Percentiles rank a stretch among this genome's conserved stretches.
Evolutionary conservation across 345 rosid genomes (phyloP).

Genomic region (Trapa incisa): DNA sequence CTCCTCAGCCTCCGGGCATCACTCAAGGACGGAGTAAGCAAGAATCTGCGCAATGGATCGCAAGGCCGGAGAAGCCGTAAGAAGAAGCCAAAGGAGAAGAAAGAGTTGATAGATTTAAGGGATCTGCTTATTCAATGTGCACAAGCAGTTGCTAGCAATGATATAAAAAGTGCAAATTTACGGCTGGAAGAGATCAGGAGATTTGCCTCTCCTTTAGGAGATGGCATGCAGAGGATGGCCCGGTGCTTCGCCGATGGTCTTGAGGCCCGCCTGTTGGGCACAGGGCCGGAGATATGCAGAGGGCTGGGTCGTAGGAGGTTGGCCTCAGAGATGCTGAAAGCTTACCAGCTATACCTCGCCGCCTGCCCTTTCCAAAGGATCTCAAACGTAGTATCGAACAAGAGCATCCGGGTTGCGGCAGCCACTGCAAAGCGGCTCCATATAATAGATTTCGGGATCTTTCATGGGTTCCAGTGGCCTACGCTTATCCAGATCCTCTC

Average conservation of each 20-base stretch:
- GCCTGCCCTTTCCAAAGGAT: conserved; percentile 5
- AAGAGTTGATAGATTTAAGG: conserved; percentile 17
- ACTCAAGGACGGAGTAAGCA: conserved; percentile 3
- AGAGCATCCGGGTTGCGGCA: background rate
- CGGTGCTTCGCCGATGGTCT: conserved; percentile 20
- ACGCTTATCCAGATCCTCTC: conserved; percentile 7
- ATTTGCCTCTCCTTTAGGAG: conserved; percentile 17
- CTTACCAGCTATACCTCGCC: conserved; percentile 10
- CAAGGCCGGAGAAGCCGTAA: conserved; percentile 5
- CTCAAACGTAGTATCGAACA: background rate
- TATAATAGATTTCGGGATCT: conserved; percentile 7
- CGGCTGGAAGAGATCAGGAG: conserved; percentile 18
- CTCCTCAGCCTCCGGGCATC: conserved; percentile 7
- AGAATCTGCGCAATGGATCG: background rate
- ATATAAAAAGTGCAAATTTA: conserved; percentile 11
- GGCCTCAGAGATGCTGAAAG: conserved; percentile 7
- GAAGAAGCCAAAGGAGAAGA: conserved; percentile 15
- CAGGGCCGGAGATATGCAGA: conserved; percentile 13
- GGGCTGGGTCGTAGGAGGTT: conserved; percentile 3
- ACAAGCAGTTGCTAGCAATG: conserved; percentile 20
- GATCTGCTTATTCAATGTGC: conserved; percentile 21
- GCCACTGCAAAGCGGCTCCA: conserved; percentile 2
- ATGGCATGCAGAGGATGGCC: conserved; percentile 24
- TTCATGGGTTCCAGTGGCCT: conserved; percentile 12
- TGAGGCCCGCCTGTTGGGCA: conserved; percentile 21